Percentiles rank a stretch among this genome's conserved stretches.
phyloP scores from a whole-genome alignment of 2,329 filamentous ascomycete genomes.

The Neospermospora avenae region DNA sequence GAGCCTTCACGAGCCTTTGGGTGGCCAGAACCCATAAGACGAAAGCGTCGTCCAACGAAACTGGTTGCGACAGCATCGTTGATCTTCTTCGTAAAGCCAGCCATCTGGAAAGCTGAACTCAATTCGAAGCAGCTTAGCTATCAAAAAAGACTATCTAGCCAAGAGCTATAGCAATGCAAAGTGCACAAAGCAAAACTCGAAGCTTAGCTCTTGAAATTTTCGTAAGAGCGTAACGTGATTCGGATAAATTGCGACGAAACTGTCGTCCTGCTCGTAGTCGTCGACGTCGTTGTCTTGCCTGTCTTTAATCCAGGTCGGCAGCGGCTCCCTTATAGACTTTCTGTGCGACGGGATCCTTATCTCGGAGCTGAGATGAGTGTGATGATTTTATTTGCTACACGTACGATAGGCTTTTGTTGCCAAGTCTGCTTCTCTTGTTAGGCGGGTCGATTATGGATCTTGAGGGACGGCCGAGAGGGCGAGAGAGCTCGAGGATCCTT shows the following conservation, averaged over 20 bases:
- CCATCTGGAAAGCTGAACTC: slow-evolving; percentile 4
- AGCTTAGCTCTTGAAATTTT: not conserved
- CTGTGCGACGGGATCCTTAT: slow-evolving; percentile 4
- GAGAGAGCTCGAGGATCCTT: not conserved
- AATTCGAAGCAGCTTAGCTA: not conserved
- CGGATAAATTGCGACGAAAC: not conserved
- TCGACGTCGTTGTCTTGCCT: not conserved
- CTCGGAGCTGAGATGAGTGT: not conserved
- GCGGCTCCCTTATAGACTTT: slow-evolving; percentile 3
- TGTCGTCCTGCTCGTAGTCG: not conserved
- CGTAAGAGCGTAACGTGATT: not conserved
- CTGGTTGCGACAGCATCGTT: slow-evolving; percentile 54
- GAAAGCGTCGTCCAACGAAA: slow-evolving; percentile 69
- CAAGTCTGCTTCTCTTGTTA: not conserved
- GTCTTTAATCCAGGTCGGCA: not conserved
- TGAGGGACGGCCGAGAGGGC: not conserved
- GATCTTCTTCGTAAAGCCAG: slow-evolving; percentile 8
- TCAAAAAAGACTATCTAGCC: too few species aligned
- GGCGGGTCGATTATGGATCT: not conserved
- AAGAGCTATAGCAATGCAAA: too few species aligned
- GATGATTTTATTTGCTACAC: slow-evolving; percentile 3
- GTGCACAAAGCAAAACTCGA: too few species aligned
- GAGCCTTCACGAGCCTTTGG: slow-evolving; percentile 54
- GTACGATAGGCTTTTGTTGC: slow-evolving; percentile 1
- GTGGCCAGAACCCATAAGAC: slow-evolving; percentile 78